These are phyloP conservation scores for Amanita rimosa DNA, from an alignment of 768 basidiomycete species.

Conservation along the genomic window DNA sequence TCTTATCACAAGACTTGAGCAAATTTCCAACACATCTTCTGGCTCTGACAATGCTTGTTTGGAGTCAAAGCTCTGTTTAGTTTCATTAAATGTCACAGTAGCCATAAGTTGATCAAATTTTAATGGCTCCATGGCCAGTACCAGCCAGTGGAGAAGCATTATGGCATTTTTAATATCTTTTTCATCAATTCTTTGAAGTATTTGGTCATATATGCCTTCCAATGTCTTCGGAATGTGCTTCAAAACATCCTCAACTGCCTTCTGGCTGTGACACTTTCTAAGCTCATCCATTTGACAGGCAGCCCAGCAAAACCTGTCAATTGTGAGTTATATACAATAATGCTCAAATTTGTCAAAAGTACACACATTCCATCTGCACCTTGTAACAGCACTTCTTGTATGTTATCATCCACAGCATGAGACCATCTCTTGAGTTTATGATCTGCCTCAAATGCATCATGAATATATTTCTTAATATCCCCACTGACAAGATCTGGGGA, in stretches of 20 bases:
- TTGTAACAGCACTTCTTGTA: not conserved
- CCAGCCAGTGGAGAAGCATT: not conserved
- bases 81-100: not conserved
- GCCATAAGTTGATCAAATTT: not conserved
- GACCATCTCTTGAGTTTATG: not conserved
- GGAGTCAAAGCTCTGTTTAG: not conserved
- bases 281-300: not conserved
- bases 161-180: not conserved
- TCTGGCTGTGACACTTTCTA: not conserved
- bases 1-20: not conserved
- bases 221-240: not conserved
- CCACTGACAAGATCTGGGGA: not conserved
- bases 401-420: not conserved
- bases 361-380: not conserved
- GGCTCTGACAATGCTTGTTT: not conserved
- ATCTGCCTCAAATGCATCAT: not conserved
- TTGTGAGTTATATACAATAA: not conserved
- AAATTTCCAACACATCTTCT: not conserved
- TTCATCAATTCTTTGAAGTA: not conserved
- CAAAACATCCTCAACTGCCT: not conserved
- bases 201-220: conserved; percentile 3
- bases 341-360: not conserved
- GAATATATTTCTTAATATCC: not conserved
- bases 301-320: not conserved
- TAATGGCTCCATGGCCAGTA: not conserved